Evolutionary conservation across 2,329 filamentous ascomycete genomes (phyloP), one percentile per base, ranked within the genome.

Genomic region (Neoarthrinium moseri): DNA sequence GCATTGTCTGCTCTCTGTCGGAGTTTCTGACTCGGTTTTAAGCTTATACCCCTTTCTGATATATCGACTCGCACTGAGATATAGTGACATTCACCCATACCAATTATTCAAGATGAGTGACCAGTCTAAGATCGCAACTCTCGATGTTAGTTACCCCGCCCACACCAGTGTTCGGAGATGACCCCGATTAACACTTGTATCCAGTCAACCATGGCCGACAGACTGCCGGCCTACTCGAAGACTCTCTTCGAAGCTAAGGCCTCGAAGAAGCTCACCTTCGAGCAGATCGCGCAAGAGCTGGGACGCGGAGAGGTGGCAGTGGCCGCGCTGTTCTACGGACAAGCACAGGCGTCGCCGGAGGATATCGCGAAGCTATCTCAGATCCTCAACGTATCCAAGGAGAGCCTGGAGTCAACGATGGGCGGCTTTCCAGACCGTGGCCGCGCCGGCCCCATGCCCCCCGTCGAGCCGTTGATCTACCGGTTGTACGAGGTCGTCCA

Each of bases 401-500:
- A 70, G 11, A 59, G 61, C 2, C 74, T 95, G 3, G 73, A 78
- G 45, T 70, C 74, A 4, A 80, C 89, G 57, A 74, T 94, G 51
- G 73, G 74, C 26, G 86, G 83, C 0, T 91, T 88, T 60, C 91
- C 91, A 0, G 89, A 96, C 65, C 81, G 91, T 3, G 91, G 91
- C 26, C 77, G 83, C 43, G 80, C 84, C 0, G 81, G 89, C 2
- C 86, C 90, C 47, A 91, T 94, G 88, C 89, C 89, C 1, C 89
- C 89, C 0, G 84, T 81, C 48, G 90, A 95, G 64, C 90, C 90
- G 4, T 69, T 95, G 56, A 91, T 96, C 62, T 97, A 97, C 67
- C 77, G 92, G 3, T 67, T 96, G 49, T 96, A 90, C 66, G 92
- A 97, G 75, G 87, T 96, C 63, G 86, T 97, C 51, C 91, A 96